phyloP scores from a whole-genome alignment of 306 rosid species.

The Cicer bijugum region DNA sequence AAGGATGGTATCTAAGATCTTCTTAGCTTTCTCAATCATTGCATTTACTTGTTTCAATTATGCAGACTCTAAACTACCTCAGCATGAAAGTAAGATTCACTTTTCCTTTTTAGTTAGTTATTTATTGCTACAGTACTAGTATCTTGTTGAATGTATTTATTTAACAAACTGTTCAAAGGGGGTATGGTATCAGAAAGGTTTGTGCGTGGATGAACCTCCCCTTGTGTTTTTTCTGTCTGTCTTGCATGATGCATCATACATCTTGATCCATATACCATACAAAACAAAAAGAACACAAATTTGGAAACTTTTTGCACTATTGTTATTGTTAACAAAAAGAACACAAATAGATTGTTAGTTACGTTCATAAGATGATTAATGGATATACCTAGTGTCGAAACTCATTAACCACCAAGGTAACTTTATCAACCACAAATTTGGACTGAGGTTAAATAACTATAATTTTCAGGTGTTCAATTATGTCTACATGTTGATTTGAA shows the following conservation, averaged over 20 bases:
- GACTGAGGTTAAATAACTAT: no score
- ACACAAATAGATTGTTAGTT: background rate
- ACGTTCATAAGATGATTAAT: no score
- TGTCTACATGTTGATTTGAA: no score
- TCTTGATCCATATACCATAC: background rate
- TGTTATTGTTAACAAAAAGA: background rate
- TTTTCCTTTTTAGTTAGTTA: constrained; percentile 21
- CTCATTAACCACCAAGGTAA: no score
- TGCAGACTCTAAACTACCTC: constrained; percentile 48
- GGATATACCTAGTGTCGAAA: no score
- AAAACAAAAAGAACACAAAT: background rate
- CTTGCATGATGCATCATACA: background rate
- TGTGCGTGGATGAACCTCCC: no score
- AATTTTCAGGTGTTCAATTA: no score
- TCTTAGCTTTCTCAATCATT: constrained; percentile 43
- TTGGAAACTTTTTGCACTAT: background rate
- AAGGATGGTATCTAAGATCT: constrained; percentile 36
- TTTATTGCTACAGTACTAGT: background rate
- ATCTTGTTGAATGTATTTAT: background rate
- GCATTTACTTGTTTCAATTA: constrained; percentile 41
- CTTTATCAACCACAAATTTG: no score
- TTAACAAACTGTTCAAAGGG: no score
- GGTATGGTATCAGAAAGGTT: no score
- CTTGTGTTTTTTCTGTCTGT: no score
- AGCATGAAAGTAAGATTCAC: constrained; percentile 46